Evolutionary conservation across 495 filamentous ascomycete genomes (phyloP).

Genomic region (Podospora australis): DNA sequence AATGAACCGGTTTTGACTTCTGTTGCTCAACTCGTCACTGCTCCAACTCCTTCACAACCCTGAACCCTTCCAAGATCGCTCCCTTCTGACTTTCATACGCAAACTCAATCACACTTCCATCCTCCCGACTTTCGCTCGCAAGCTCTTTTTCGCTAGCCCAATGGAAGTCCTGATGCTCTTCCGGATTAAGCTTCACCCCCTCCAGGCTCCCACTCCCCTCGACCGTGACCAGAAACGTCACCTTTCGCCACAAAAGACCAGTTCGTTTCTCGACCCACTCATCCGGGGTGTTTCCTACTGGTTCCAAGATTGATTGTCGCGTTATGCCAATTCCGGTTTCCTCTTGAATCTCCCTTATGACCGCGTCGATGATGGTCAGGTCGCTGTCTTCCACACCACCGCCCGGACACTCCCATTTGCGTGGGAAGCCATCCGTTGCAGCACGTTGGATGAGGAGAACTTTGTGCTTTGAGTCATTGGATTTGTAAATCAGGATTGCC

Average conservation of each 20-base stretch:
- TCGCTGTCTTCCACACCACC: conserved; percentile 41
- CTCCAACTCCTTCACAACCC: neutral
- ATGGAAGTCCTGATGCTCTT: conserved; percentile 33
- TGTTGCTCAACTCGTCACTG: neutral
- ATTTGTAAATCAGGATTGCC: conserved; percentile 25
- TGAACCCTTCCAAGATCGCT: conserved; percentile 21
- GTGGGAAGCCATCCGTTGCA: conserved; percentile 37
- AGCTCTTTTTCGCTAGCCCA: conserved; percentile 35
- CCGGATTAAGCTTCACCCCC: conserved; percentile 22
- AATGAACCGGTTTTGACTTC: too few relatives aligned
- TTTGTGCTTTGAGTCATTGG: neutral
- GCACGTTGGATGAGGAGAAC: conserved; percentile 45
- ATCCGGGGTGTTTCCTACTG: neutral
- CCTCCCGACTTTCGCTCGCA: conserved; percentile 17
- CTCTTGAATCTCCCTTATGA: conserved; percentile 44
- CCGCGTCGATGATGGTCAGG: conserved; percentile 35
- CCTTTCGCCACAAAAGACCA: conserved; percentile 24
- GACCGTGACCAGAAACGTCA: conserved; percentile 28
- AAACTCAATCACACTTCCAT: conserved; percentile 24
- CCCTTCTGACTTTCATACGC: conserved; percentile 24
- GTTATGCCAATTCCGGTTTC: conserved; percentile 39
- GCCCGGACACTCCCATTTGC: conserved; percentile 46
- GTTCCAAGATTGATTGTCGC: conserved; percentile 19
- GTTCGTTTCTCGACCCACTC: conserved; percentile 10
- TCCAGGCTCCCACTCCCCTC: conserved; percentile 17